Evolutionary conservation across 164 flowering plant genomes (phyloP).

Genomic region (Cinnamomum chago): DNA sequence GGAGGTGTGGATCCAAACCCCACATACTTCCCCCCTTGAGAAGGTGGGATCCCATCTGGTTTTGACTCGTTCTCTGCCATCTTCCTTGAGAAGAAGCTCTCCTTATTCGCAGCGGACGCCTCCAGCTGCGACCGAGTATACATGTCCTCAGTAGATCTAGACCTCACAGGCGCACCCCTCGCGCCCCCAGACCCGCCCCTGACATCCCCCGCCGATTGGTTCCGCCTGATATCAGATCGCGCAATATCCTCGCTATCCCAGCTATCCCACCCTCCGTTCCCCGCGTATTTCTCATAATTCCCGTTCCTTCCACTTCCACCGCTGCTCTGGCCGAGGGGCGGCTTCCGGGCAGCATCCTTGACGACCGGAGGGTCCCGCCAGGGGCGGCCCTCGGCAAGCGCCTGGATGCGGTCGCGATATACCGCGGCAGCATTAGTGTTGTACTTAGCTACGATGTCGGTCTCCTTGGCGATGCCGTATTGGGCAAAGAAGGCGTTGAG

Average conservation of each 20-base stretch:
- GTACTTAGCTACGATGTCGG: slow-evolving; percentile 83
- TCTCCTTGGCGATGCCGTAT: slow-evolving; percentile 72
- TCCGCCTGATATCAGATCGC: slow-evolving; percentile 58
- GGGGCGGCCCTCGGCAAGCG: slow-evolving; percentile 69
- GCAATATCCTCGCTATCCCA: slow-evolving; percentile 68
- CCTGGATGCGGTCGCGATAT: slow-evolving; percentile 70
- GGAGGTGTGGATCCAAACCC: slow-evolving; percentile 89
- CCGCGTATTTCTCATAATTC: neutral
- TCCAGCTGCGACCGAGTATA: slow-evolving; percentile 67
- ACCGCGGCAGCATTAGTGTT: slow-evolving; percentile 72
- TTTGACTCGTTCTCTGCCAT: slow-evolving; percentile 71
- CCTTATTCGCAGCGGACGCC: slow-evolving; percentile 88
- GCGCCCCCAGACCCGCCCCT: slow-evolving; percentile 35
- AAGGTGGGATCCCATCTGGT: slow-evolving; percentile 89
- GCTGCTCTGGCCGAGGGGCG: slow-evolving; percentile 32
- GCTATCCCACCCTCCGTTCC: slow-evolving; percentile 69
- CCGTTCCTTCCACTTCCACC: slow-evolving; percentile 14
- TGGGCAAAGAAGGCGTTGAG: slow-evolving; percentile 59
- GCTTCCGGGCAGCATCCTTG: slow-evolving; percentile 46
- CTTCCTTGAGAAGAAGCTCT: slow-evolving; percentile 66
- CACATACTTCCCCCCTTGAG: slow-evolving; percentile 94
- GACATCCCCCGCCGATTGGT: slow-evolving; percentile 68
- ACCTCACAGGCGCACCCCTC: slow-evolving; percentile 34
- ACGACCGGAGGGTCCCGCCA: slow-evolving; percentile 82
- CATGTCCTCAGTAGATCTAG: slow-evolving; percentile 77